phyloP scores from a whole-genome alignment of 2,329 filamentous ascomycete species.

The Fusarium nodosum region DNA sequence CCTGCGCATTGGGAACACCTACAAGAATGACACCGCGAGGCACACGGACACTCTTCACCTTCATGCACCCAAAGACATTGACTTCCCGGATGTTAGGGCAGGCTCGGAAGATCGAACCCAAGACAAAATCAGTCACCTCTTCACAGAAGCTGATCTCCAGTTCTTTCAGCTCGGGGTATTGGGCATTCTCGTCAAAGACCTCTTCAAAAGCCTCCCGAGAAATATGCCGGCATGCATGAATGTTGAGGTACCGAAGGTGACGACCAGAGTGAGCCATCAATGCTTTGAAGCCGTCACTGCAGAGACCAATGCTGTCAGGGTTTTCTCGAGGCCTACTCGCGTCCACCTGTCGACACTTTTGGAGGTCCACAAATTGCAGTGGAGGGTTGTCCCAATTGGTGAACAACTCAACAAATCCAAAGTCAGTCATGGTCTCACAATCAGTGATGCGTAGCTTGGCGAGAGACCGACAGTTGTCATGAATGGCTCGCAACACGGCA shows the following conservation, averaged over 20 bases:
- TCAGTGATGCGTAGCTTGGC: constrained; percentile 85
- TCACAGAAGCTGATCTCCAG: constrained; percentile 85
- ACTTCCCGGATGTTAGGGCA: constrained; percentile 72
- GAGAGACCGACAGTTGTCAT: constrained; percentile 75
- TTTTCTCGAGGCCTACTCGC: constrained; percentile 76
- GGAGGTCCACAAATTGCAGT: constrained; percentile 78
- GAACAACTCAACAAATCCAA: constrained; percentile 80
- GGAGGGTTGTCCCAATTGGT: constrained; percentile 80
- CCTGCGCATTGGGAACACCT: constrained; percentile 70
- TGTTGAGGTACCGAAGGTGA: constrained; percentile 75
- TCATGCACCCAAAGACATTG: constrained; percentile 76
- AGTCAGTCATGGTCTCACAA: constrained; percentile 81
- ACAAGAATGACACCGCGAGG: constrained; percentile 69
- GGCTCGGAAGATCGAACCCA: constrained; percentile 73
- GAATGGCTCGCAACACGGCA: constrained; percentile 76
- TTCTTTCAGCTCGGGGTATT: constrained; percentile 76
- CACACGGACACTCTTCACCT: constrained; percentile 66
- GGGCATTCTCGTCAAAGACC: constrained; percentile 73
- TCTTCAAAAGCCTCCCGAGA: constrained; percentile 77
- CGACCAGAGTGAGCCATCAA: constrained; percentile 86
- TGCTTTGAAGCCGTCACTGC: constrained; percentile 79
- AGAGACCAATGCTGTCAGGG: constrained; percentile 77
- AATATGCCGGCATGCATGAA: constrained; percentile 90
- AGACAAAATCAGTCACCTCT: constrained; percentile 73
- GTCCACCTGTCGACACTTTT: constrained; percentile 83